phyloP scores from a whole-genome alignment of 495 filamentous ascomycete species.

The Daldinia caldariorum region DNA sequence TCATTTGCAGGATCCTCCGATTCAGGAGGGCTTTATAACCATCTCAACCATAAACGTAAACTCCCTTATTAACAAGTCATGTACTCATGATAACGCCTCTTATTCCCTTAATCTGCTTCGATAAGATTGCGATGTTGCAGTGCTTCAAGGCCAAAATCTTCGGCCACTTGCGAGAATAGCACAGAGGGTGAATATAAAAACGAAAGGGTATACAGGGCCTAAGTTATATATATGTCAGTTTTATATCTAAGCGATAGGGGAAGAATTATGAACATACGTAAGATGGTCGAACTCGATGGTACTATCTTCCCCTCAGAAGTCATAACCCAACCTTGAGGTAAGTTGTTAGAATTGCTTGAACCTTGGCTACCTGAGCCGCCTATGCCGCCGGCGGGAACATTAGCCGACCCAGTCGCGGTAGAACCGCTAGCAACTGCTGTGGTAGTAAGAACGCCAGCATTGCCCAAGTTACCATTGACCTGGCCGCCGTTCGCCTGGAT shows the following conservation, averaged over 20 bases:
- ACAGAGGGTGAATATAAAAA: conserved; percentile 30
- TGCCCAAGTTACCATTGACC: conserved; percentile 67
- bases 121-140: background rate
- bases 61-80: background rate
- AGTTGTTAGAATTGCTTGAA: conserved; percentile 33
- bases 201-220: conserved; percentile 33
- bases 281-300: conserved; percentile 62
- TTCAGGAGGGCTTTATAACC: background rate
- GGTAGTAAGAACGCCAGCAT: conserved; percentile 59
- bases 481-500: conserved; percentile 62
- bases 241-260: background rate
- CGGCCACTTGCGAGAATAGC: conserved; percentile 33
- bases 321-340: conserved; percentile 74
- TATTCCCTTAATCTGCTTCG: background rate
- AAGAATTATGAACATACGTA: conserved; percentile 51
- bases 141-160: conserved; percentile 43
- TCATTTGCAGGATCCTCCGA: background rate
- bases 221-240: conserved; percentile 21
- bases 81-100: background rate
- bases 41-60: background rate
- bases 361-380: conserved; percentile 58
- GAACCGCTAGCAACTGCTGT: conserved; percentile 57
- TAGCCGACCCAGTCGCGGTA: conserved; percentile 46
- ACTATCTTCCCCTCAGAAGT: conserved; percentile 74
- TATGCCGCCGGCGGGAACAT: conserved; percentile 71